Evolutionary conservation across 148 eudicot genomes (phyloP), one percentile per base, ranked within the genome.

Genomic region (Rhododendron henanense): DNA sequence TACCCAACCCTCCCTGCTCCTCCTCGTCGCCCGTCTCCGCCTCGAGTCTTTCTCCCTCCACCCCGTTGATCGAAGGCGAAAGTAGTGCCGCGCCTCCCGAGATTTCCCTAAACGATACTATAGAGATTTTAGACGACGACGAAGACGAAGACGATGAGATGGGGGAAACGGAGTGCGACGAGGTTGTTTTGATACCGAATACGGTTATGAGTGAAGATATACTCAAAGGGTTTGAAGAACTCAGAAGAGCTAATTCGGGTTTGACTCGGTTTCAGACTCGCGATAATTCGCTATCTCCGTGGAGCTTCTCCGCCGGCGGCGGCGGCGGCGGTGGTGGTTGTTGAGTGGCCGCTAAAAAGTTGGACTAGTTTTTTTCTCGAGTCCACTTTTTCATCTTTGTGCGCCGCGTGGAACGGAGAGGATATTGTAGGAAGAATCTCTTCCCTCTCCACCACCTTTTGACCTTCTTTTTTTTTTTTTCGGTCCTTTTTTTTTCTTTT

Each of bases 171-270:
- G 41, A 61, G 10, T 79, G 78, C 10, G 88, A 86, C 4, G 91
- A 86, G n/a, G 86, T 82, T 6, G 74, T n/a, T 67, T 39, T 88
- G 53, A 82, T 82, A 15, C 87, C 89, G 3, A 86, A 82, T 41
- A 28, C 10, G 6, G 19, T 81, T 69, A 86, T 87, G 84, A 79
- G 83, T 45, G 84, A 84, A 33, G 85, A 83, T 16, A 82, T 83
- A 28, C 81, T 87, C 33, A 89, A 33, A 37, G 91, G 86, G 61
- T 83, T 89, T 83, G 82, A 85, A 23, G 87, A 87, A 81, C 31
- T 90, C 67, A n/a, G 82, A 31, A 2, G 51, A 9, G 67, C 82
- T 6, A 19, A 6, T 21, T 73, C 77, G 41, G 39, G 15, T 73
- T 73, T 44, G 33, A 73, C 77, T 13, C 41, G 19, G 18, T 33